Evolutionary conservation across 768 basidiomycete genomes (phyloP).

Genomic region (Russula sp.): DNA sequence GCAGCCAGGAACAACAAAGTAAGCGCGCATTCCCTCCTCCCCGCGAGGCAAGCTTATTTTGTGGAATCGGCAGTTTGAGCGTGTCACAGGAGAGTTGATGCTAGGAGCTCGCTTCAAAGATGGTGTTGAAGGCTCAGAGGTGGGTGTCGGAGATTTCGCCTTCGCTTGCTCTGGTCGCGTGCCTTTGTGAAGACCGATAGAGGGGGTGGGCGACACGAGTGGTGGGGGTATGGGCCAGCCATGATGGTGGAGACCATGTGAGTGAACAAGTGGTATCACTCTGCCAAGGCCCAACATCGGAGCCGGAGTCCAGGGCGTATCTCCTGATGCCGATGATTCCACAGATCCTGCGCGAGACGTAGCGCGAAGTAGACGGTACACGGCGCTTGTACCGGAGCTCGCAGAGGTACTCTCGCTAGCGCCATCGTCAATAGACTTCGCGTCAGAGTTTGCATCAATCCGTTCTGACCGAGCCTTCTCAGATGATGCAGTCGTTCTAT

Average conservation of each 20-base stretch:
- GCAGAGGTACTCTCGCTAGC: slow-evolving; percentile 27
- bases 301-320: slow-evolving; percentile 23
- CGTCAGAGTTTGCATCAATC: slow-evolving; percentile 10
- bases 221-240: slow-evolving; percentile 18
- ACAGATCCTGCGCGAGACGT: slow-evolving; percentile 41
- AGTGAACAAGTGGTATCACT: slow-evolving; percentile 24
- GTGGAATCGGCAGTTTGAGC: slow-evolving; percentile 65
- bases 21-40: slow-evolving; percentile 45
- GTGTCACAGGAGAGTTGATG: slow-evolving; percentile 46
- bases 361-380: slow-evolving; percentile 30
- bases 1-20: slow-evolving; percentile 64
- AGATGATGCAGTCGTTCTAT: slow-evolving; percentile 1
- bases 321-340: slow-evolving; percentile 29
- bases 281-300: slow-evolving; percentile 18
- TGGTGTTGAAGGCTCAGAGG: slow-evolving; percentile 6
- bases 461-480: neutral
- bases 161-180: slow-evolving; percentile 15
- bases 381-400: slow-evolving; percentile 35
- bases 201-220: slow-evolving; percentile 1
- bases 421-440: slow-evolving; percentile 21
- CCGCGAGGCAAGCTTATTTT: slow-evolving; percentile 55
- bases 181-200: neutral
- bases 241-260: slow-evolving; percentile 27
- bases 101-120: slow-evolving; percentile 3
- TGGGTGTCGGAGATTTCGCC: slow-evolving; percentile 4